Percentiles rank a stretch among this genome's conserved stretches.
Conservation (phyloP, 2,329 filamentous ascomycete genomes). For the Fusarium guadeloupense region DNA sequence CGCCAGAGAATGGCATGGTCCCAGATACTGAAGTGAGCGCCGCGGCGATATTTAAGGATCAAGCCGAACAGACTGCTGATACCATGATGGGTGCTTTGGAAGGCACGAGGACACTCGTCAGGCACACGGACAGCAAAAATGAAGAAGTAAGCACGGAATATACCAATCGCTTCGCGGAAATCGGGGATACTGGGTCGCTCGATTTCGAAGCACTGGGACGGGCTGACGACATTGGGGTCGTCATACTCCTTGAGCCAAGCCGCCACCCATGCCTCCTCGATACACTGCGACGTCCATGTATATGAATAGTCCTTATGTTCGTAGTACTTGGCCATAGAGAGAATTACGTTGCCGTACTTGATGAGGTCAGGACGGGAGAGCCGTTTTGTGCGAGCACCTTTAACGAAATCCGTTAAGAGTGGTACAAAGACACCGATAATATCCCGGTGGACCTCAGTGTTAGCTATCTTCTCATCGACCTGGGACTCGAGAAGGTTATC, state of each 20-base stretch:
- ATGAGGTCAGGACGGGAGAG: conserved; percentile 22
- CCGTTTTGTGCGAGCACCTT: conserved; percentile 26
- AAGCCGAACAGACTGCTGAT: conserved; percentile 33
- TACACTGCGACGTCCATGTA: conserved; percentile 24
- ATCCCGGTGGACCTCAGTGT: conserved; percentile 18
- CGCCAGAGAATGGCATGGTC: conserved; percentile 36
- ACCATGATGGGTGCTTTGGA: conserved; percentile 36
- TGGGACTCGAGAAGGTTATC: conserved; percentile 29
- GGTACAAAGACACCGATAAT: conserved; percentile 20
- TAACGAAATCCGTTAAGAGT: conserved; percentile 30
- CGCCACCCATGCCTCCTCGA: conserved; percentile 9
- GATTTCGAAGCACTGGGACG: conserved; percentile 25
- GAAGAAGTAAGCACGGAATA: conserved; percentile 30
- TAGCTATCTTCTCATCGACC: conserved; percentile 30
- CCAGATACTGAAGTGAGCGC: conserved; percentile 34
- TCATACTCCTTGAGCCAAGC: conserved; percentile 26
- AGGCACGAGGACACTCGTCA: conserved; percentile 26
- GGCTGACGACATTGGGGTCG: conserved; percentile 22
- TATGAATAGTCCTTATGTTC: conserved; percentile 28
- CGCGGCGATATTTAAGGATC: conserved; percentile 27
- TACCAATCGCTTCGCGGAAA: conserved; percentile 21
- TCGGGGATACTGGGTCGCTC: conserved; percentile 28
- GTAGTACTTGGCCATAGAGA: conserved; percentile 34
- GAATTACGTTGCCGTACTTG: conserved; percentile 28
- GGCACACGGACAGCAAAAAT: conserved; percentile 30